Conservation (phyloP, 176 grass and related monocot genomes). For the Carex parvula region DNA sequence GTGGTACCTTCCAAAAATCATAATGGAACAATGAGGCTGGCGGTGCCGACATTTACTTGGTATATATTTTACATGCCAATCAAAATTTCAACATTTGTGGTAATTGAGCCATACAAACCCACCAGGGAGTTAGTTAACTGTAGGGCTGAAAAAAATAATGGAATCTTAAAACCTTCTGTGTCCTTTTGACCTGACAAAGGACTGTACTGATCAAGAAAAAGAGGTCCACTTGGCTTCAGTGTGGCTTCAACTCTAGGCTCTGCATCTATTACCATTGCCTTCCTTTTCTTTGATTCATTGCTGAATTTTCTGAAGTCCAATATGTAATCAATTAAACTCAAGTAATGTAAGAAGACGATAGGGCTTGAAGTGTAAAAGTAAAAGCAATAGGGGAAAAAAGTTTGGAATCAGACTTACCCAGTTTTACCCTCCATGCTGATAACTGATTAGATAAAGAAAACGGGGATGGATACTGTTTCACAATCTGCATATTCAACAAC, state of each 20-base stretch:
- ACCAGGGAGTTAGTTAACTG: not conserved
- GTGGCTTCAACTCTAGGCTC: not conserved
- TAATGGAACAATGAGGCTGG: not conserved
- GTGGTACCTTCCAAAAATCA: not conserved
- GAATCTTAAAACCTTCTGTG: not conserved
- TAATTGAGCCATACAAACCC: constrained; percentile 15
- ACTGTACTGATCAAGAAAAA: not conserved
- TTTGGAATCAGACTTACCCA: not conserved
- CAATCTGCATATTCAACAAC: not conserved
- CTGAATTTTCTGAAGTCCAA: not conserved
- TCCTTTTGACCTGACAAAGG: not conserved
- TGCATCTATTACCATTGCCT: not conserved
- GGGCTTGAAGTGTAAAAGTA: not conserved
- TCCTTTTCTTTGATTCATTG: constrained; percentile 13
- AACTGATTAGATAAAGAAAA: not conserved
- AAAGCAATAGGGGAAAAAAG: not conserved
- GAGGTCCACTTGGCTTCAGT: not conserved
- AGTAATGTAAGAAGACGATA: not conserved
- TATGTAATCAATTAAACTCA: not conserved
- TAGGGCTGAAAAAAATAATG: not conserved
- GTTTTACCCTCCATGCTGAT: not conserved
- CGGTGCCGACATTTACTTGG: not conserved
- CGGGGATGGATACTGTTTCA: not conserved
- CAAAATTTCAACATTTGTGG: not conserved
- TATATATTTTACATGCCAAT: not conserved